These are phyloP conservation scores for Microsporum ferrugineum DNA, from an alignment of 2,329 filamentous ascomycete genomes.

Conservation along the genomic window DNA sequence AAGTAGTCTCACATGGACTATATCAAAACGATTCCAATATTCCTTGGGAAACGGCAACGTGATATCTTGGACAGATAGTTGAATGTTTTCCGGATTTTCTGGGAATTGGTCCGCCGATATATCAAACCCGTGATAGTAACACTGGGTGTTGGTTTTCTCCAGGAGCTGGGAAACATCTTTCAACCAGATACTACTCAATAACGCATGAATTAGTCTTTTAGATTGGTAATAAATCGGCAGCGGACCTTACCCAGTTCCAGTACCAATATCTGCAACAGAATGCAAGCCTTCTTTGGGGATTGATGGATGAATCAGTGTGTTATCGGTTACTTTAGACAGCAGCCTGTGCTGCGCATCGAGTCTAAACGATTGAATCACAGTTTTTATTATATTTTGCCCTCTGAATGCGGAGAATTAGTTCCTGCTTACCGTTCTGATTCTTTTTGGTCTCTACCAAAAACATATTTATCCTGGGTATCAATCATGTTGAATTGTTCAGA, in stretches of 20 bases:
- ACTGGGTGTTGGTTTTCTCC: neutral
- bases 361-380: neutral
- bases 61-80: neutral
- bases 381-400: neutral
- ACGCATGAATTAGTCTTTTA: neutral
- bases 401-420: neutral
- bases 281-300: neutral
- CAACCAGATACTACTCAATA: neutral
- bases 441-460: neutral
- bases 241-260: neutral
- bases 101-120: neutral
- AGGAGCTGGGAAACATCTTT: neutral
- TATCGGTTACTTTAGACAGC: neutral
- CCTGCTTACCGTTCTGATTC: neutral
- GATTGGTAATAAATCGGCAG: neutral
- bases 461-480: neutral
- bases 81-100: neutral
- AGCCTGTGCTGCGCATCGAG: neutral
- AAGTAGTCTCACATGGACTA: neutral
- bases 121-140: neutral
- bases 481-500: neutral
- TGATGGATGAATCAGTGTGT: neutral
- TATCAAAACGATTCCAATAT: neutral
- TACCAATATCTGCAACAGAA: neutral
- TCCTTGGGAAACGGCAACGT: neutral